These are phyloP conservation scores for Corchorus capsularis DNA, from an alignment of 345 rosid species.

Conservation along the genomic window DNA sequence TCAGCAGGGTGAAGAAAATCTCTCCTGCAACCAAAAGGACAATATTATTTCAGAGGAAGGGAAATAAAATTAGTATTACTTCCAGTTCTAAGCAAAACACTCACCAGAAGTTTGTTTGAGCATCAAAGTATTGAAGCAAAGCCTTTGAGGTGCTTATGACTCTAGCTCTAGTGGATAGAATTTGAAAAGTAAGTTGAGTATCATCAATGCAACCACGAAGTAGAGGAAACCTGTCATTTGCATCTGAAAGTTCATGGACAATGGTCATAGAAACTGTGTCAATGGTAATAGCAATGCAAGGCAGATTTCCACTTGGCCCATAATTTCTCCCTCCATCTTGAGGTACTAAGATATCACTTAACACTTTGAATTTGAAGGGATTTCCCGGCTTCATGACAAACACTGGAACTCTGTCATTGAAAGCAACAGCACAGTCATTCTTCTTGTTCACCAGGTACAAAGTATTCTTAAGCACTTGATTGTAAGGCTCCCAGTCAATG, in stretches of 20 bases:
- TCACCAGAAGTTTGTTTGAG: constrained; percentile 75
- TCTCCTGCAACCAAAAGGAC: constrained; percentile 52
- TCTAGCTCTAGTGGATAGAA: constrained; percentile 65
- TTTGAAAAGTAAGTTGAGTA: constrained; percentile 54
- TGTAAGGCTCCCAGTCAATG: constrained; percentile 62
- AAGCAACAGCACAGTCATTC: constrained; percentile 78
- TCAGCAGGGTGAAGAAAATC: constrained; percentile 73
- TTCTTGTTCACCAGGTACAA: constrained; percentile 85
- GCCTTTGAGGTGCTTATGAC: constrained; percentile 54
- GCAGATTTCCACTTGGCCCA: constrained; percentile 43
- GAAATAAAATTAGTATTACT: constrained; percentile 17
- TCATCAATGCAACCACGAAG: constrained; percentile 57
- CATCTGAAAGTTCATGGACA: constrained; percentile 72
- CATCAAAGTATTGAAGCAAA: constrained; percentile 62
- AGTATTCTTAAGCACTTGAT: constrained; percentile 54
- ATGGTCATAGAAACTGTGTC: constrained; percentile 63
- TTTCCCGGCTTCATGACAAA: constrained; percentile 92
- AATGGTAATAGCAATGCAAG: constrained; percentile 52
- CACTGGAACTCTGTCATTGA: constrained; percentile 72
- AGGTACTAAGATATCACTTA: constrained; percentile 40
- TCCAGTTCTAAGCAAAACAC: constrained; percentile 19
- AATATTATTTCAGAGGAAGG: constrained; percentile 21
- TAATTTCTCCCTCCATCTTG: constrained; percentile 41
- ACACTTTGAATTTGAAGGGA: constrained; percentile 84
- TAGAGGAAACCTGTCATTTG: constrained; percentile 70